phyloP scores from a whole-genome alignment of 352 stramenopile genomes.

The Pythium scleroteichum region DNA sequence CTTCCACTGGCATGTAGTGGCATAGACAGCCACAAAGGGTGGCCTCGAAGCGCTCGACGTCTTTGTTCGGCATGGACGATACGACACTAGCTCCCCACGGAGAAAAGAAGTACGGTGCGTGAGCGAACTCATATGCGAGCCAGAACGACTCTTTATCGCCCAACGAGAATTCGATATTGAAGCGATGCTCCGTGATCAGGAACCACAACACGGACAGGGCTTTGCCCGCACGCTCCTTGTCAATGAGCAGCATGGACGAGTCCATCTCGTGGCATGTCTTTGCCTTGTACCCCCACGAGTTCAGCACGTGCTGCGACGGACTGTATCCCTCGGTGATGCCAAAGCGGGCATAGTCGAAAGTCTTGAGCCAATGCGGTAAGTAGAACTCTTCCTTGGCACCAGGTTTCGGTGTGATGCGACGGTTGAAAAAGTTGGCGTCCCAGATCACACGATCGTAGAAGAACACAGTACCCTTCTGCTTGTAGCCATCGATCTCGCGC shows the following conservation, averaged over 20 bases:
- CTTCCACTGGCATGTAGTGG: constrained; percentile 48
- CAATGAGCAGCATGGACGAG: constrained; percentile 51
- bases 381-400: constrained; percentile 38
- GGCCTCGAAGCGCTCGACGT: constrained; percentile 51
- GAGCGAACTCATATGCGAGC: constrained; percentile 66
- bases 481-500: constrained; percentile 40
- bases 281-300: constrained; percentile 44
- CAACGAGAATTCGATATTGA: constrained; percentile 63
- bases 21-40: constrained; percentile 69
- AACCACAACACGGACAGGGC: constrained; percentile 66
- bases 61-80: constrained; percentile 45
- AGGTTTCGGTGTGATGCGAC: constrained; percentile 7
- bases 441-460: constrained; percentile 69
- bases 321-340: constrained; percentile 23
- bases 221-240: constrained; percentile 51
- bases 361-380: constrained; percentile 51
- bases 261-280: constrained; percentile 62
- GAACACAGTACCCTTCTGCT: constrained; percentile 49
- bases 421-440: constrained; percentile 51
- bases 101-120: constrained; percentile 66
- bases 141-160: constrained; percentile 80
- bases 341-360: constrained; percentile 57
- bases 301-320: constrained; percentile 40
- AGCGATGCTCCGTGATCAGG: constrained; percentile 67
- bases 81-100: constrained; percentile 65